Evolutionary conservation across 257 asterid species (phyloP).

Genomic region (Paulownia fortunei): DNA sequence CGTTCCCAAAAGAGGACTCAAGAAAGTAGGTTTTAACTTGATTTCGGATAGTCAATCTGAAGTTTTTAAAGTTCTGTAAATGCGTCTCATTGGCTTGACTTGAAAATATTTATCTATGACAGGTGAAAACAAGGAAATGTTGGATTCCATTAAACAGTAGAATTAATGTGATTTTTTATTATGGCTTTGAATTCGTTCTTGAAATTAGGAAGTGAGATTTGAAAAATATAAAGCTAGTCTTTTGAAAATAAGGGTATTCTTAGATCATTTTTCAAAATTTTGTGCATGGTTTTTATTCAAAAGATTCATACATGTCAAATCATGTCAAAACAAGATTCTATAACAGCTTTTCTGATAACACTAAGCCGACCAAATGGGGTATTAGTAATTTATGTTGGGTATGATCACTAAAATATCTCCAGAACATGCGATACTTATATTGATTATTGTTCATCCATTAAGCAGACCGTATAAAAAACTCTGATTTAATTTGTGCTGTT

Average conservation of each 20-base stretch:
- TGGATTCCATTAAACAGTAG: background rate
- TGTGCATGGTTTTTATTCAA: background rate
- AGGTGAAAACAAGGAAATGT: background rate
- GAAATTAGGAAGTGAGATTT: background rate
- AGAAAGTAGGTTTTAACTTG: background rate
- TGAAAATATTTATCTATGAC: background rate
- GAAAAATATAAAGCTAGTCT: background rate
- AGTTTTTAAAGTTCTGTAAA: background rate
- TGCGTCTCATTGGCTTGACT: background rate
- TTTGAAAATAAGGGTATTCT: background rate
- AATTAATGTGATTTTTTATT: background rate
- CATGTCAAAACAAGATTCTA: background rate
- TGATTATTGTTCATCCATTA: slow-evolving; percentile 6
- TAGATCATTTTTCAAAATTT: background rate
- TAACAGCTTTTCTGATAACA: background rate
- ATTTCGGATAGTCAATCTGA: background rate
- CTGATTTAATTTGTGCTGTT: slow-evolving; percentile 4
- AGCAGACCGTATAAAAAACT: background rate
- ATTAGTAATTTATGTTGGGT: no score
- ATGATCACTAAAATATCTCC: background rate
- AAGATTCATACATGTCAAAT: background rate
- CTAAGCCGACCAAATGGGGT: background rate
- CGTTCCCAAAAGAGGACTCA: background rate
- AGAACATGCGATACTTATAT: background rate
- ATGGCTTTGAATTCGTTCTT: background rate